Conservation (phyloP, 345 rosid species). For the Hypericum perforatum region DNA sequence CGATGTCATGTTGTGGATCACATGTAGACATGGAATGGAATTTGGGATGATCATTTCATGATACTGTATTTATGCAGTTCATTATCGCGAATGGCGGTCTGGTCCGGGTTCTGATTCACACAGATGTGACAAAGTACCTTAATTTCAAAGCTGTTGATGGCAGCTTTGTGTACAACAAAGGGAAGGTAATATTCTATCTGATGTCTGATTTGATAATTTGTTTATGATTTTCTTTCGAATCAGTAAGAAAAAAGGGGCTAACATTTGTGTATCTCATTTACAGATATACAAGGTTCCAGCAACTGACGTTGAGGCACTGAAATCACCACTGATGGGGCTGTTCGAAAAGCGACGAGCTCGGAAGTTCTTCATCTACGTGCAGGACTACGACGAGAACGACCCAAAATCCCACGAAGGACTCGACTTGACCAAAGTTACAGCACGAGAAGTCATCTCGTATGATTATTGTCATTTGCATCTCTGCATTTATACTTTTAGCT, state of each 20-base stretch:
- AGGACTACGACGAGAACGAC: slow-evolving; percentile 85
- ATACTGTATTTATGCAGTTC: slow-evolving; percentile 38
- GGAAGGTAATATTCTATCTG: too few species aligned
- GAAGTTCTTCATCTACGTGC: slow-evolving; percentile 88
- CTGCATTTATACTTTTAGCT: too few species aligned
- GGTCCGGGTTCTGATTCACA: slow-evolving; percentile 78
- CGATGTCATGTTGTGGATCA: too few species aligned
- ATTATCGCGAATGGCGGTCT: slow-evolving; percentile 79
- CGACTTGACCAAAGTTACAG: slow-evolving; percentile 70
- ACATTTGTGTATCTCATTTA: too few species aligned
- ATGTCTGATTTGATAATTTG: too few species aligned
- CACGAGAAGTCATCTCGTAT: slow-evolving; percentile 74
- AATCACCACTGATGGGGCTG: slow-evolving; percentile 80
- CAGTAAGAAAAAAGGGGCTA: too few species aligned
- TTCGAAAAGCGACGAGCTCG: slow-evolving; percentile 89
- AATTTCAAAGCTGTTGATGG: slow-evolving; percentile 94
- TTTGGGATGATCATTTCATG: not conserved
- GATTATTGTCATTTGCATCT: too few species aligned
- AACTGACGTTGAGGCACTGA: slow-evolving; percentile 81
- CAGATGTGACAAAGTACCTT: slow-evolving; percentile 83
- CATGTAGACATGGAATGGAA: too few species aligned
- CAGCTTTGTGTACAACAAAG: slow-evolving; percentile 85
- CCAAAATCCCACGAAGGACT: slow-evolving; percentile 88
- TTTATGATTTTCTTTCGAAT: too few species aligned
- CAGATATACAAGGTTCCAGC: slow-evolving; percentile 89